Percentiles rank a stretch among this genome's conserved stretches.
These are phyloP conservation scores for Ophiostoma angusticollis DNA, from an alignment of 2,329 filamentous ascomycete species.

Conservation along the genomic window DNA sequence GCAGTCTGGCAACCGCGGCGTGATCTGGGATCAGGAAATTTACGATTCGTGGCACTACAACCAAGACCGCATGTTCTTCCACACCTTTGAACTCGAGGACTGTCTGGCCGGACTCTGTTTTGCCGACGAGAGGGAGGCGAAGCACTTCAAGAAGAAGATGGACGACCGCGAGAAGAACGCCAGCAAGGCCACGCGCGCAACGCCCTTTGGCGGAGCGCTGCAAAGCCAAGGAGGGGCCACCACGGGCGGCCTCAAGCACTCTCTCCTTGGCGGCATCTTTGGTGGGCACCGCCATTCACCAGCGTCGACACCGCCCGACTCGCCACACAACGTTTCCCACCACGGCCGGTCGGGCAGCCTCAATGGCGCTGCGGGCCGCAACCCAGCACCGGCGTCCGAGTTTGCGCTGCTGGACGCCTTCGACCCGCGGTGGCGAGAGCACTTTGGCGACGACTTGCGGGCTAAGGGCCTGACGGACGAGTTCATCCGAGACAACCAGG, in stretches of 20 bases:
- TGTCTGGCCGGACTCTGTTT: constrained; percentile 86
- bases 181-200: constrained; percentile 70
- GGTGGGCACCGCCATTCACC: constrained; percentile 39
- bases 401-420: constrained; percentile 51
- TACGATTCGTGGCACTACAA: constrained; percentile 93
- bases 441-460: constrained; percentile 51
- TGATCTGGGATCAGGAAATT: constrained; percentile 96
- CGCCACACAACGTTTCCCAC: constrained; percentile 27
- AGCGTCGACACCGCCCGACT: constrained; percentile 45
- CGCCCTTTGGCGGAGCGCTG: constrained; percentile 51
- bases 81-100: constrained; percentile 90
- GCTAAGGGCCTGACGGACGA: constrained; percentile 52
- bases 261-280: constrained; percentile 49
- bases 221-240: constrained; percentile 17
- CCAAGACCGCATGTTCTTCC: constrained; percentile 94
- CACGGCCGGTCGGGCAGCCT: constrained; percentile 29
- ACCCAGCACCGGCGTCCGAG: constrained; percentile 33
- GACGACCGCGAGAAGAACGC: constrained; percentile 91
- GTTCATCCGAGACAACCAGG: constrained; percentile 54
- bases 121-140: constrained; percentile 93
- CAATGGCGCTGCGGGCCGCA: constrained; percentile 9
- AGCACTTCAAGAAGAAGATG: constrained; percentile 95
- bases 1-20: constrained; percentile 64
- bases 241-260: constrained; percentile 27
- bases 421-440: constrained; percentile 51